These are phyloP conservation scores for Hypomyces perniciosus DNA, from an alignment of 2,329 filamentous ascomycete genomes.

Conservation along the genomic window DNA sequence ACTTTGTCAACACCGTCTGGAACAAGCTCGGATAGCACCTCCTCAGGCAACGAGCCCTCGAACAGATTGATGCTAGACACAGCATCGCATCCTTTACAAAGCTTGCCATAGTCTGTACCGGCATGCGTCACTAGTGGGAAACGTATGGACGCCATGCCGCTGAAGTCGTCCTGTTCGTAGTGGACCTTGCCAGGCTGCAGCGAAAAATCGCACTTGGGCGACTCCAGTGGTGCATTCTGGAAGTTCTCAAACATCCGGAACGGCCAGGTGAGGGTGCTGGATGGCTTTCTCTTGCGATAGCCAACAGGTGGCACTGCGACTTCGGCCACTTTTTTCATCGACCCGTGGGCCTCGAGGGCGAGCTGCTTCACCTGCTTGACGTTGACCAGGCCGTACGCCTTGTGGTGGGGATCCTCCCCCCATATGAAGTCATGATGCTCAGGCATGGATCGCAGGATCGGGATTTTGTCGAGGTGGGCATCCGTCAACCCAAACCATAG, in stretches of 20 bases:
- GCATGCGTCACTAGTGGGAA: background rate
- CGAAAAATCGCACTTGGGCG: background rate
- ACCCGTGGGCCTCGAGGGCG: constrained; percentile 21
- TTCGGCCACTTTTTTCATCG: constrained; percentile 8
- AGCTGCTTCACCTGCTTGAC: constrained; percentile 24
- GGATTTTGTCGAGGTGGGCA: constrained; percentile 14
- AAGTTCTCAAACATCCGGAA: background rate
- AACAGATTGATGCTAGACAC: too few species aligned
- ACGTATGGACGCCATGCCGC: constrained; percentile 2
- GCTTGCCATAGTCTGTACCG: too few species aligned
- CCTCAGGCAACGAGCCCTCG: too few species aligned
- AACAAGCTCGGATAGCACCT: too few species aligned
- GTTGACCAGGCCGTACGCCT: constrained; percentile 21
- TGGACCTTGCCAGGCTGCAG: background rate
- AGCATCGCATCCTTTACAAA: too few species aligned
- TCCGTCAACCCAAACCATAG: constrained; percentile 21
- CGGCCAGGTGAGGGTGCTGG: background rate
- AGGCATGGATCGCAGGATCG: constrained; percentile 20
- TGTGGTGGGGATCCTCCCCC: constrained; percentile 13
- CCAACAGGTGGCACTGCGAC: background rate
- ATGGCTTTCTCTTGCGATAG: background rate
- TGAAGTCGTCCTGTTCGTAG: constrained; percentile 7
- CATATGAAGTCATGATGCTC: constrained; percentile 17
- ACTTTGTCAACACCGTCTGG: too few species aligned
- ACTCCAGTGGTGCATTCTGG: background rate